phyloP scores from a whole-genome alignment of 2,329 filamentous ascomycete species.

The Neodidymelliopsis sp. region DNA sequence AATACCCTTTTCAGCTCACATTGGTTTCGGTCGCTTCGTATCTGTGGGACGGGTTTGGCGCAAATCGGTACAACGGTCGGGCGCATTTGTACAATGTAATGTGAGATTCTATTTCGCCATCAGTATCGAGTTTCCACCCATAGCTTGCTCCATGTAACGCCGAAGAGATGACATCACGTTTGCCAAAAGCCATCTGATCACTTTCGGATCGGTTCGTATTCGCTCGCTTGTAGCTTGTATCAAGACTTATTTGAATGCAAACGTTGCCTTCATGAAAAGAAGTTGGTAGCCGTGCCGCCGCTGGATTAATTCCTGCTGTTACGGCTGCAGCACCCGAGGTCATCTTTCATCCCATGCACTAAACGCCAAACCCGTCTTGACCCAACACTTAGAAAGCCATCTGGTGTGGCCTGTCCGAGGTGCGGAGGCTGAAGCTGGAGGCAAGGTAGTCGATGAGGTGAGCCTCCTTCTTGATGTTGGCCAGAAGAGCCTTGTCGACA shows the following conservation, averaged over 20 bases:
- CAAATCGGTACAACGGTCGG: conserved; percentile 22
- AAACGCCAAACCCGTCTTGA: conserved; percentile 49
- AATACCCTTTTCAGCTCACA: conserved; percentile 11
- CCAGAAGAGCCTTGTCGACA: conserved; percentile 93
- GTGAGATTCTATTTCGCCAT: conserved; percentile 41
- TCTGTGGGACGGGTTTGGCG: conserved; percentile 11
- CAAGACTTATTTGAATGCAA: conserved; percentile 52
- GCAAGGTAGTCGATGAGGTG: conserved; percentile 92
- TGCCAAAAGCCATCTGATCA: conserved; percentile 44
- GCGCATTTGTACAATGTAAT: conserved; percentile 27
- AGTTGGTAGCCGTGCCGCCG: conserved; percentile 45
- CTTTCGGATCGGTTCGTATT: conserved; percentile 52
- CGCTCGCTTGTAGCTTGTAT: conserved; percentile 52
- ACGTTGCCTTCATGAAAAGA: conserved; percentile 50
- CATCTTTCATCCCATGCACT: conserved; percentile 52
- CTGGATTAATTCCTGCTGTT: conserved; percentile 47
- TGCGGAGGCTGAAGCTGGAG: conserved; percentile 97
- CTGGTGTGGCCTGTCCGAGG: conserved; percentile 99
- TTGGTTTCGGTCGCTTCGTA: conserved; percentile 9
- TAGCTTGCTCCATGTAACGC: conserved; percentile 33
- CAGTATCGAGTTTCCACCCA: conserved; percentile 37
- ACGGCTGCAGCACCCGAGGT: conserved; percentile 51
- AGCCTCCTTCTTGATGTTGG: conserved; percentile 98
- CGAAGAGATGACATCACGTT: conserved; percentile 45
- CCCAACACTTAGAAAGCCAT: conserved; percentile 85